Base-by-base conservation (phyloP, 176 grass and related monocot genomes). In the Paspalum vaginatum region DNA sequence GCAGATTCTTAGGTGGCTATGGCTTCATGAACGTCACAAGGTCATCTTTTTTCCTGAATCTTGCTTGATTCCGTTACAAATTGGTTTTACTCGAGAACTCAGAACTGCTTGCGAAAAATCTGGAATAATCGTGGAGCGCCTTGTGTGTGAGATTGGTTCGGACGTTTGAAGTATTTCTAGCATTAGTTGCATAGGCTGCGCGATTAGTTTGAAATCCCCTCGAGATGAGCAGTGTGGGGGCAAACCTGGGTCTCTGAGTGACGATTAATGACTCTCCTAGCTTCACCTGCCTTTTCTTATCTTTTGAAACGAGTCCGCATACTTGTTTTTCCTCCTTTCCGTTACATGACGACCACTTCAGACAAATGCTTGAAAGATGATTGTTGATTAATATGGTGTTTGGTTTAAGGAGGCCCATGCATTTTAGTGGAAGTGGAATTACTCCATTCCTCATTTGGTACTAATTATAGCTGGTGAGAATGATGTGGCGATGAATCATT, bases 1-100 rank as follows among this genome's bases (percentile, higher is more conserved):
- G 95, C 21, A 94, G 83, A 54, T 85, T 87, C 55, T 12, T 98
- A 42, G 95, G 95, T 49, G 88, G 78, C 53, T 98, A 98, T 59
- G 95, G 95, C 5, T 98, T 88, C 83, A 94, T 98, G 95, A 98
- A 98, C 47, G 65, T 98, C 81, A 98, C 92, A 76, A 94, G 91
- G 94, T 97, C 21, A 75, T 37, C 16, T 59, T 50, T 65, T 62
- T 48, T 47, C 45, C 51, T 76, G 17, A n/a, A 52, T 68, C 67
- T 7, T 46, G n/a, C 47, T 46, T 61, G 13, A 44, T 65, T 73
- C 21, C 21, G 15, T 49, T 39, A 38, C 75, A 16, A 63, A 38
- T 49, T 63, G 43, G 42, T 69, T 47, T 69, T 25, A 25, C 15
- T 45, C 0, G 66, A 15, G 11, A 69, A 24, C 6, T 47, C 42